phyloP scores from a whole-genome alignment of 2,329 filamentous ascomycete species.

The Pseudogymnoascus sp. region DNA sequence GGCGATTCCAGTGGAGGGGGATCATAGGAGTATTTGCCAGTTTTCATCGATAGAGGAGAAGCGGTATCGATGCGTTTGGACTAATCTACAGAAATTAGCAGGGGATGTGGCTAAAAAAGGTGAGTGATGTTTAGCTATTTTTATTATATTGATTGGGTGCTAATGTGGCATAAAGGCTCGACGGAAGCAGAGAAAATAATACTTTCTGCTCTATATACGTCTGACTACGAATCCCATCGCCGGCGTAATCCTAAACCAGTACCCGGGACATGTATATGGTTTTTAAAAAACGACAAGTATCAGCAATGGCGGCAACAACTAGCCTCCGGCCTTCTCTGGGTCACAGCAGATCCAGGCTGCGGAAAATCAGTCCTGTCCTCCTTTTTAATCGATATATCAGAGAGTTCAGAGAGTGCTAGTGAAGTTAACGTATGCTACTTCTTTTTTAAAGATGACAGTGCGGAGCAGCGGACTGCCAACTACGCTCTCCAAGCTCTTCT shows the following conservation, averaged over 20 bases:
- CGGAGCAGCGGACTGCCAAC: slow-evolving; percentile 17
- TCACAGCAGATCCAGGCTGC: slow-evolving; percentile 30
- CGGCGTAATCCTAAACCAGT: slow-evolving; percentile 23
- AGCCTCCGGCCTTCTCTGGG: slow-evolving; percentile 25
- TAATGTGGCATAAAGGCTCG: too few species aligned
- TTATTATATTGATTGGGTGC: too few species aligned
- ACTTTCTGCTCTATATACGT: too few species aligned
- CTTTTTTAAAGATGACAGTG: slow-evolving; percentile 31
- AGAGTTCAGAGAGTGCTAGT: slow-evolving; percentile 11
- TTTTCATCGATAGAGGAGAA: too few species aligned
- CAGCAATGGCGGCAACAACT: slow-evolving; percentile 23
- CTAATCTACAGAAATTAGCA: too few species aligned
- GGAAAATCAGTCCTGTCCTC: slow-evolving; percentile 31
- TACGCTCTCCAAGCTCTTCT: slow-evolving; percentile 24
- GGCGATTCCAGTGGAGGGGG: too few species aligned
- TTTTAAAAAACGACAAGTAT: slow-evolving; percentile 25
- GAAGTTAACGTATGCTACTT: slow-evolving; percentile 26
- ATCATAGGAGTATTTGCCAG: too few species aligned
- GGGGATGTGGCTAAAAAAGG: too few species aligned
- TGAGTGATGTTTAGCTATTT: too few species aligned
- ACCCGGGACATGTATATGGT: slow-evolving; percentile 31
- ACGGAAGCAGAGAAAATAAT: too few species aligned
- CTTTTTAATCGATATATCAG: slow-evolving; percentile 24
- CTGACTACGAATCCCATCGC: too few species aligned
- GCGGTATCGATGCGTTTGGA: too few species aligned